Conservation (phyloP, 2,329 filamentous ascomycete species). For the Aspergillus unguis region DNA sequence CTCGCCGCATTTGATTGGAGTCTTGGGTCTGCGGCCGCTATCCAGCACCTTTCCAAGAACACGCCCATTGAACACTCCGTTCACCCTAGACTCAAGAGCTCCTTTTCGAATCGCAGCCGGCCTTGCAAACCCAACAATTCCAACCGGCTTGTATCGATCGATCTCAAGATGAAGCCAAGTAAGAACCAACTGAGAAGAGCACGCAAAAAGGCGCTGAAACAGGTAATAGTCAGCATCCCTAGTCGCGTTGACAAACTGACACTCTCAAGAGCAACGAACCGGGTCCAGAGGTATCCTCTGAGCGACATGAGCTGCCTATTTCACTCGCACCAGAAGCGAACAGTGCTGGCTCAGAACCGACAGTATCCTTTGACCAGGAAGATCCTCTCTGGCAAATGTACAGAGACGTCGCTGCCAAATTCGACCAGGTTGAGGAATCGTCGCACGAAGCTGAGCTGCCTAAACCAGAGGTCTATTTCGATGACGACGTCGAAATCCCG, state of each 20-base stretch:
- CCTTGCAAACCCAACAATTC: not conserved
- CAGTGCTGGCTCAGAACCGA: constrained; percentile 48
- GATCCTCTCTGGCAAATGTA: constrained; percentile 81
- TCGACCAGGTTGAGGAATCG: constrained; percentile 63
- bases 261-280: constrained; percentile 29
- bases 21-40: too few relatives aligned
- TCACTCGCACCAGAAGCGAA: constrained; percentile 12
- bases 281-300: constrained; percentile 3
- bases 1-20: too few relatives aligned
- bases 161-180: constrained; percentile 61
- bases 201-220: constrained; percentile 90
- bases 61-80: too few relatives aligned
- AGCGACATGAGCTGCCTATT: constrained; percentile 10
- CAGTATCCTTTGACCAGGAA: constrained; percentile 56
- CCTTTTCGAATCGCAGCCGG: too few relatives aligned
- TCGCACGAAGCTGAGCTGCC: constrained; percentile 65
- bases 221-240: constrained; percentile 34
- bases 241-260: constrained; percentile 14
- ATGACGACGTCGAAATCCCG: constrained; percentile 81
- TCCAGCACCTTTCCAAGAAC: too few relatives aligned
- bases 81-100: too few relatives aligned
- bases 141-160: too few relatives aligned
- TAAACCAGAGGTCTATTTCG: constrained; percentile 80
- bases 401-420: constrained; percentile 77
- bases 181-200: constrained; percentile 93